These are phyloP conservation scores for Bolboschoenus planiculmis DNA, from an alignment of 176 grass and related monocot genomes.

Conservation along the genomic window DNA sequence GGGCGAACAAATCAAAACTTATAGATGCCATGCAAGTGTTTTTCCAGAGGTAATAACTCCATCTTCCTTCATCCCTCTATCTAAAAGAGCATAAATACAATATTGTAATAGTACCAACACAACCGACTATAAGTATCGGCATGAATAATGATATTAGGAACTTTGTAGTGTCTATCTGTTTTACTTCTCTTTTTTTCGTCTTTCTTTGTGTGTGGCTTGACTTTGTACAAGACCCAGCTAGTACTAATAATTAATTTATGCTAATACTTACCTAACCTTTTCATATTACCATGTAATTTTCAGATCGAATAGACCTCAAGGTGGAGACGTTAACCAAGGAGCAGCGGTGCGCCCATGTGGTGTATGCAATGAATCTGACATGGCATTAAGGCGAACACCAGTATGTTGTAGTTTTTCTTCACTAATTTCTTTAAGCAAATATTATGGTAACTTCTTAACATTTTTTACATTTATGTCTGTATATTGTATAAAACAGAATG, in stretches of 20 bases:
- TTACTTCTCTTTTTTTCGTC: not conserved
- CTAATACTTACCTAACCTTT: not conserved
- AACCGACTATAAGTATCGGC: not conserved
- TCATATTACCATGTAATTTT: not conserved
- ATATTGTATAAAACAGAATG: constrained; percentile 39
- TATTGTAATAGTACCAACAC: not conserved
- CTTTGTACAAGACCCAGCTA: not conserved
- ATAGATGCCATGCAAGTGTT: constrained; percentile 86
- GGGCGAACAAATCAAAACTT: constrained; percentile 69
- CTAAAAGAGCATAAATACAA: not conserved
- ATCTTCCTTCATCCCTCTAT: not conserved
- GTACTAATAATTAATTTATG: not conserved
- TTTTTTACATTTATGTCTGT: constrained; percentile 15
- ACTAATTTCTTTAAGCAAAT: not conserved
- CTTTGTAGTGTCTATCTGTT: not conserved
- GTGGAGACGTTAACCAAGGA: constrained; percentile 36
- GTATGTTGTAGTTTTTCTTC: constrained; percentile 32
- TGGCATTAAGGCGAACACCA: constrained; percentile 57
- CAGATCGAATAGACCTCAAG: constrained; percentile 61
- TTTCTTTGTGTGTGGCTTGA: not conserved
- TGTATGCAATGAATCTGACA: constrained; percentile 63
- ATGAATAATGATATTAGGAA: not conserved
- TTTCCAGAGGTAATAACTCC: constrained; percentile 65
- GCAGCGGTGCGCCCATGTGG: constrained; percentile 68
- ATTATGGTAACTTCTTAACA: not conserved